Conservation (phyloP, 331 rosid genomes). For the Malus hybrid region DNA sequence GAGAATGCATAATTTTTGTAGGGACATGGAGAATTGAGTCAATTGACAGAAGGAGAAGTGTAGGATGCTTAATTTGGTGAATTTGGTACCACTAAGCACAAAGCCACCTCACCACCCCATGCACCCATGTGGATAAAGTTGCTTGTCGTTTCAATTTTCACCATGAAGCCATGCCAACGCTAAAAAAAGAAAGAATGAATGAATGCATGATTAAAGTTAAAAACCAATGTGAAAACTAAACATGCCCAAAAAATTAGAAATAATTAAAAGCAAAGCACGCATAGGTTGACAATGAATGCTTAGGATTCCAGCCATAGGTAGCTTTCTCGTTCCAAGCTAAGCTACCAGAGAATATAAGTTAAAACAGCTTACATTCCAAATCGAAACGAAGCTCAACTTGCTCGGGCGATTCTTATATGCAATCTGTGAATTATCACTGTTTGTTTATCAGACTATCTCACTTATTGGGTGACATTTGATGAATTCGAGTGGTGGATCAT, state of each 20-base stretch:
- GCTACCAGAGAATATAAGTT: neutral
- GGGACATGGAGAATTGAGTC: neutral
- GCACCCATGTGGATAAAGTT: slow-evolving; percentile 21
- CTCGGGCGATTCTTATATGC: neutral
- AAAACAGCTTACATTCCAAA: neutral
- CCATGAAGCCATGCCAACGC: neutral
- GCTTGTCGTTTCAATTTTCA: slow-evolving; percentile 9
- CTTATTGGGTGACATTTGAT: too few relatives aligned
- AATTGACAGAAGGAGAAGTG: neutral
- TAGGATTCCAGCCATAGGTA: neutral
- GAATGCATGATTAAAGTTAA: neutral
- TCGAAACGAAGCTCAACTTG: neutral
- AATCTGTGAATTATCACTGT: neutral
- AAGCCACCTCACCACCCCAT: neutral
- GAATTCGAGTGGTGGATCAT: too few relatives aligned
- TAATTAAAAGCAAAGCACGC: neutral
- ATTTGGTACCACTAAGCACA: slow-evolving; percentile 1
- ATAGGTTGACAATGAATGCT: neutral
- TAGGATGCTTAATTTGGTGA: neutral
- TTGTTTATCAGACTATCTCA: too few relatives aligned
- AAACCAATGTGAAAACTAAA: neutral
- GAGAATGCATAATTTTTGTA: slow-evolving; percentile 15
- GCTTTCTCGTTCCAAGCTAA: neutral
- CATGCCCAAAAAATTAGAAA: neutral
- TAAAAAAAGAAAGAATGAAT: neutral